Evolutionary conservation across 192 early-diverging fungal species (phyloP), one percentile per base, ranked within the genome.

Genomic region (Coemansia aciculifera): DNA sequence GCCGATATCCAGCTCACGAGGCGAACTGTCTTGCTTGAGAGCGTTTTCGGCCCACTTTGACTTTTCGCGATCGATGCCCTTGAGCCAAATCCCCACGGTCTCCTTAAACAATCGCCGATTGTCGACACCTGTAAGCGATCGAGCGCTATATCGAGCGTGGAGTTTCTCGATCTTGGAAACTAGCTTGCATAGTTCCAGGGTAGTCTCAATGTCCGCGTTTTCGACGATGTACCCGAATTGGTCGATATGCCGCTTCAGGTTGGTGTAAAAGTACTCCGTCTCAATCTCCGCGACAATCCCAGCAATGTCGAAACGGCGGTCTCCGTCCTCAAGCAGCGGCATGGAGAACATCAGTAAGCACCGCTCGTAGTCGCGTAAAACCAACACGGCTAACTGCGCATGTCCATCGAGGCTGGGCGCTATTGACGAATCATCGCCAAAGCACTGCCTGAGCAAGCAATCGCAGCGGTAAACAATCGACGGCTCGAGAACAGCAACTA

Each of bases 281-380:
- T 79, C 77, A 43, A 79, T 46, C 59, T 84, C 78, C 13, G 74
- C 68, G 1, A 79, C 64, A 36, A 84, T 79, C 6, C 77, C 78
- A 7, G 82, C 40, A 67, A 84, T 68, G 56, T 84, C 82, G 57
- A 71, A 84, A 31, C 82, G 77, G 46, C 77, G 82, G 40, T 84
- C 82, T 59, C 78, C 78, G 44, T 76, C 72, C 9, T 71, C 68
- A 48, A 79, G 67, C 29, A 79, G 66, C n/a, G 73, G 49, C 40
- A 76, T 68, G 5, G 74, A 46, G 31, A 84, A 84, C 15, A 84
- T 59, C 21, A 59, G 44, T 40, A 59, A 23, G 74, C 78, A 79
- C 23, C 65, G 63, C 51, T 73, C 78, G 42, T 71, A 64, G 52
- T 84, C 82, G 42, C 63, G 44, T 49, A 75, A 66, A 12, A 84